These are phyloP conservation scores for Mortierella hygrophila DNA, from an alignment of 192 early-diverging fungal genomes.

Conservation along the genomic window DNA sequence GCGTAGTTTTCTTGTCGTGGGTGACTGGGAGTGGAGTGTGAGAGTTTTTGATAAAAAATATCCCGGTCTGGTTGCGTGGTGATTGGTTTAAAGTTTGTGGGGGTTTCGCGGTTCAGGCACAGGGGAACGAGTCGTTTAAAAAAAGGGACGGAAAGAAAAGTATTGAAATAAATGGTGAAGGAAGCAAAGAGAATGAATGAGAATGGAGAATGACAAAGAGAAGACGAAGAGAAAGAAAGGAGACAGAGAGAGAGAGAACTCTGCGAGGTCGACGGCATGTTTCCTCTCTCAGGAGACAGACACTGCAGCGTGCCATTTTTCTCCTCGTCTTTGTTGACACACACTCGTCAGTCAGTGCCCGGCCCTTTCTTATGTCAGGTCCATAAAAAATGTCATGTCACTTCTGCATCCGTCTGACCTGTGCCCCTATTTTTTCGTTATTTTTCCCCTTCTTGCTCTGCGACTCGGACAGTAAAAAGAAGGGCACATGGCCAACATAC, in stretches of 20 bases:
- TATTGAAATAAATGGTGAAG: not conserved
- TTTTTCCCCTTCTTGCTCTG: not conserved
- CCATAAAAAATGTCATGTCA: constrained; percentile 6
- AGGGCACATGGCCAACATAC: not conserved
- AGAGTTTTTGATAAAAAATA: not conserved
- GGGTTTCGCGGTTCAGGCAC: not conserved
- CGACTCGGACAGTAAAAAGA: not conserved
- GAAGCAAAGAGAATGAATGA: not conserved
- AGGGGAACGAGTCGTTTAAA: not conserved
- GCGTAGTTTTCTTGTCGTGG: not conserved
- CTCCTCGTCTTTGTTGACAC: not conserved
- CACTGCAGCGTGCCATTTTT: not conserved
- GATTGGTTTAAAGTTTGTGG: not conserved
- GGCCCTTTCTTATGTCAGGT: not conserved
- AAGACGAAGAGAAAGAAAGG: not conserved
- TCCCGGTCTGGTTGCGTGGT: not conserved
- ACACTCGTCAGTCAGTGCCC: not conserved
- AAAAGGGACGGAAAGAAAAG: not conserved
- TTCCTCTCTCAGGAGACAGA: not conserved
- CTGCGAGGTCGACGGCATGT: not conserved
- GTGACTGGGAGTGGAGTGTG: not conserved
- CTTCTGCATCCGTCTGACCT: not conserved
- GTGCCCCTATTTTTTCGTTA: constrained; percentile 3
- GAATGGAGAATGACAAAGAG: not conserved
- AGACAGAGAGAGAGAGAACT: not conserved